A percentile compares a stretch with the other conserved stretches of the same genome.
These are phyloP conservation scores for Clathrospora elynae DNA, from an alignment of 2,329 filamentous ascomycete species.

Conservation along the genomic window DNA sequence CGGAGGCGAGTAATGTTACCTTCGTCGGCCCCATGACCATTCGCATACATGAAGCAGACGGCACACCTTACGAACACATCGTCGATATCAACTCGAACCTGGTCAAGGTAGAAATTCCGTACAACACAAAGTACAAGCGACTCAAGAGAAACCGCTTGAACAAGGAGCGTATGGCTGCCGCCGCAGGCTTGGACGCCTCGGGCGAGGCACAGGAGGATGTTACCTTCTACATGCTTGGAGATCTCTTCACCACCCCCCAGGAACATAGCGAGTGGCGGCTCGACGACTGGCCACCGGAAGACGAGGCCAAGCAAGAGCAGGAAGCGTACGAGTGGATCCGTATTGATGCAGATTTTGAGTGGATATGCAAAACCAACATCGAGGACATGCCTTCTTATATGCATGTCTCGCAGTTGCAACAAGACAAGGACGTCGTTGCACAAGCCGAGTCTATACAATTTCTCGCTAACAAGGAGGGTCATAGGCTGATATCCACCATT, in stretches of 20 bases:
- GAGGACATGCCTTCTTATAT: slow-evolving; percentile 90
- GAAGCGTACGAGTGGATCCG: slow-evolving; percentile 99
- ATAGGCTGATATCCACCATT: slow-evolving; percentile 85
- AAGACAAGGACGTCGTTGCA: slow-evolving; percentile 96
- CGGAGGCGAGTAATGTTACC: slow-evolving; percentile 72
- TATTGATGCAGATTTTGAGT: slow-evolving; percentile 97
- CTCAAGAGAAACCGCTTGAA: slow-evolving; percentile 85
- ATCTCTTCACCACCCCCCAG: slow-evolving; percentile 81
- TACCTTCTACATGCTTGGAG: slow-evolving; percentile 87
- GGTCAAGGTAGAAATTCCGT: slow-evolving; percentile 90
- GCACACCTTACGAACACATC: slow-evolving; percentile 97
- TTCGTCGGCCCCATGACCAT: slow-evolving; percentile 98
- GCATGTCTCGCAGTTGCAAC: slow-evolving; percentile 96
- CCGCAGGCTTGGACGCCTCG: slow-evolving; percentile 65
- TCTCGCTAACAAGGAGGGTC: slow-evolving; percentile 68
- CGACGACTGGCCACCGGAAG: slow-evolving; percentile 85
- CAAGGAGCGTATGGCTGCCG: slow-evolving; percentile 74
- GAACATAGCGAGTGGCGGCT: slow-evolving; percentile 85
- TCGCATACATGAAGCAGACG: slow-evolving; percentile 95
- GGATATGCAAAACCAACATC: slow-evolving; percentile 81
- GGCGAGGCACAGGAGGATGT: slow-evolving; percentile 74
- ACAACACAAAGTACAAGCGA: slow-evolving; percentile 99
- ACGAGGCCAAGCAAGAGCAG: slow-evolving; percentile 88
- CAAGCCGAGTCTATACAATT: slow-evolving; percentile 73
- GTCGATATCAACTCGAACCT: slow-evolving; percentile 89